Evolutionary conservation across 352 stramenopile genomes (phyloP).

Genomic region (Globisporangium acanthophoron): DNA sequence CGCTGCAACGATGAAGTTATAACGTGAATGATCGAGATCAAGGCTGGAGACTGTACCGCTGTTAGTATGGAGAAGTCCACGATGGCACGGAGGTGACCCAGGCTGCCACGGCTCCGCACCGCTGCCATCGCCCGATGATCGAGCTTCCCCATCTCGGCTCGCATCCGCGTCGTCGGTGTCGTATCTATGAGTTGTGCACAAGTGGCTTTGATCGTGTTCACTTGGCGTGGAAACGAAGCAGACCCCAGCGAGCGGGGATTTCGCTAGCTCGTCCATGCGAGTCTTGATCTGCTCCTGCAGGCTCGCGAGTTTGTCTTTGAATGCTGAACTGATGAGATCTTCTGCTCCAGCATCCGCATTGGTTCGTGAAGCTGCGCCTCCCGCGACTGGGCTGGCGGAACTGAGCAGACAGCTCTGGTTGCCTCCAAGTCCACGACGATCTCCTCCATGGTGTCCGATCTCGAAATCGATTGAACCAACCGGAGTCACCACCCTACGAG

Average conservation of each 20-base stretch:
- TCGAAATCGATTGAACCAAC: no score
- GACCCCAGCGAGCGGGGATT: neutral
- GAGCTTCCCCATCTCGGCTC: neutral
- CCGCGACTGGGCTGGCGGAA: no score
- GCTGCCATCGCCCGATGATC: neutral
- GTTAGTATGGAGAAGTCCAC: neutral
- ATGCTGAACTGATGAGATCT: no score
- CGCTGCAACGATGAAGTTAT: no score
- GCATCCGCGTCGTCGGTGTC: no score
- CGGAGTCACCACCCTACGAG: no score
- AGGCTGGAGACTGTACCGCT: neutral
- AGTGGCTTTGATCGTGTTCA: neutral
- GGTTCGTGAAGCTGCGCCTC: no score
- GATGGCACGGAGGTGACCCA: neutral
- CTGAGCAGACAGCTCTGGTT: no score
- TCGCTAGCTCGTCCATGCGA: neutral
- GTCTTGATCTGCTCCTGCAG: neutral
- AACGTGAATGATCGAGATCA: neutral
- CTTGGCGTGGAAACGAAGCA: neutral
- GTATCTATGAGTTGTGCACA: neutral
- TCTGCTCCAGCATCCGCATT: no score
- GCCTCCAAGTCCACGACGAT: no score
- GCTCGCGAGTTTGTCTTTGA: neutral
- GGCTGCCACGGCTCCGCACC: neutral
- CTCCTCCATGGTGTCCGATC: no score